Percentiles rank a stretch among this genome's conserved stretches.
Conservation (phyloP, 805 yeast genomes). For the Millerozyma miso region DNA sequence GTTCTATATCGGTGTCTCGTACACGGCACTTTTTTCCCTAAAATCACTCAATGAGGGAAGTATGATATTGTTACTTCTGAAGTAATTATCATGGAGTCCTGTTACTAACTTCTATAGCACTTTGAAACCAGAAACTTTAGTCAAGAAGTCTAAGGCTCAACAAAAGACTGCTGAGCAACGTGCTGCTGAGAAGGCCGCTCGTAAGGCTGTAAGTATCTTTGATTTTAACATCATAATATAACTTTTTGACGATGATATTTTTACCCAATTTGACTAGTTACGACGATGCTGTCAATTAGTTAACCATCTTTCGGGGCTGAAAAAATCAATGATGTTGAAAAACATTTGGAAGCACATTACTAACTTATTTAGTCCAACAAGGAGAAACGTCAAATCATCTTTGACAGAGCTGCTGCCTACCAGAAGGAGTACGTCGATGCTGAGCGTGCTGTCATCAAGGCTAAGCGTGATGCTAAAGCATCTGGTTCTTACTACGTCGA, state of each 20-base stretch:
- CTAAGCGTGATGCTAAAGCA: slow-evolving; percentile 93
- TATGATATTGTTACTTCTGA: not conserved
- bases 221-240: slow-evolving; percentile 2
- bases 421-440: slow-evolving; percentile 89
- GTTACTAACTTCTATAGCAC: slow-evolving; percentile 34
- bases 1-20: slow-evolving; percentile 30
- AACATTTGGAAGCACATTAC: slow-evolving; percentile 15
- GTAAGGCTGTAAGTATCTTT: slow-evolving; percentile 69
- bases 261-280: slow-evolving; percentile 58
- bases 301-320: slow-evolving; percentile 90
- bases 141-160: slow-evolving; percentile 77
- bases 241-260: slow-evolving; percentile 49
- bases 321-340: slow-evolving; percentile 14
- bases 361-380: slow-evolving; percentile 39
- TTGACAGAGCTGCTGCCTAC: slow-evolving; percentile 96
- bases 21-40: slow-evolving; percentile 11
- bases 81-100: not conserved
- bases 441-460: slow-evolving; percentile 80
- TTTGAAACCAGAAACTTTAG: slow-evolving; percentile 78
- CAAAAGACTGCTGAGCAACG: slow-evolving; percentile 73
- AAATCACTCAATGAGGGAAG: not conserved
- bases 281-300: slow-evolving; percentile 68
- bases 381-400: slow-evolving; percentile 64
- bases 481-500: slow-evolving; percentile 90
- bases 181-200: slow-evolving; percentile 74